phyloP scores from a whole-genome alignment of 345 rosid genomes.

The Conringia planisiliqua region DNA sequence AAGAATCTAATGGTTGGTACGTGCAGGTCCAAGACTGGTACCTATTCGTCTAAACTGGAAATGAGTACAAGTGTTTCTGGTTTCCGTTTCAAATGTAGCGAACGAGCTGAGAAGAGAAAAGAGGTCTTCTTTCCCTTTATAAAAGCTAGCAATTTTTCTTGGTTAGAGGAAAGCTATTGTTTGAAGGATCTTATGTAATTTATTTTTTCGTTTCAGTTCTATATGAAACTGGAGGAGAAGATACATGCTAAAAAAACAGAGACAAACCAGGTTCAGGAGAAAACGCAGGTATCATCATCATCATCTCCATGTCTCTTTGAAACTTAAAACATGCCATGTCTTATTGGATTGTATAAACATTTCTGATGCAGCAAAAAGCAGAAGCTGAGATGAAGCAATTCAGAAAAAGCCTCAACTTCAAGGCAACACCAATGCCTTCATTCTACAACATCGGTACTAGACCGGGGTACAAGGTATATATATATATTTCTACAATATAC shows the following conservation, averaged over 20 bases:
- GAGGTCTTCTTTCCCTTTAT: slow-evolving; percentile 42
- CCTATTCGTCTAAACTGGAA: slow-evolving; percentile 41
- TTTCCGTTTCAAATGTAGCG: slow-evolving; percentile 61
- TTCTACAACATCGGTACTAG: slow-evolving; percentile 47
- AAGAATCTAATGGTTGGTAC: slow-evolving; percentile 4
- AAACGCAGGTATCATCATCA: slow-evolving; percentile 60
- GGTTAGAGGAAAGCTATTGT: background rate
- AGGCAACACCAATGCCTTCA: slow-evolving; percentile 88
- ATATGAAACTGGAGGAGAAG: slow-evolving; percentile 69
- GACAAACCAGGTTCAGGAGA: slow-evolving; percentile 60
- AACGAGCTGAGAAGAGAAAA: slow-evolving; percentile 79
- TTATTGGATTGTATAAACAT: background rate
- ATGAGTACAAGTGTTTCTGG: slow-evolving; percentile 35
- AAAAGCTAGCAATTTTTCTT: background rate
- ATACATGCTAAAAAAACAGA: slow-evolving; percentile 69
- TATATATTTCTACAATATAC: slow-evolving; percentile 26
- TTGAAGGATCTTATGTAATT: background rate
- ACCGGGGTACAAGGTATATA: slow-evolving; percentile 33
- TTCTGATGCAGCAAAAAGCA: slow-evolving; percentile 51
- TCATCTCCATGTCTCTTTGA: background rate
- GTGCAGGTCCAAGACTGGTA: slow-evolving; percentile 45
- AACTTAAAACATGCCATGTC: background rate
- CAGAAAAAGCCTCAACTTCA: slow-evolving; percentile 77
- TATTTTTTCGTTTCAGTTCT: slow-evolving; percentile 41
- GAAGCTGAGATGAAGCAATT: slow-evolving; percentile 63